Evolutionary conservation across 129 eudicot species (phyloP), one percentile per base, ranked within the genome.

Genomic region (Centrapalus pauciflorus): DNA sequence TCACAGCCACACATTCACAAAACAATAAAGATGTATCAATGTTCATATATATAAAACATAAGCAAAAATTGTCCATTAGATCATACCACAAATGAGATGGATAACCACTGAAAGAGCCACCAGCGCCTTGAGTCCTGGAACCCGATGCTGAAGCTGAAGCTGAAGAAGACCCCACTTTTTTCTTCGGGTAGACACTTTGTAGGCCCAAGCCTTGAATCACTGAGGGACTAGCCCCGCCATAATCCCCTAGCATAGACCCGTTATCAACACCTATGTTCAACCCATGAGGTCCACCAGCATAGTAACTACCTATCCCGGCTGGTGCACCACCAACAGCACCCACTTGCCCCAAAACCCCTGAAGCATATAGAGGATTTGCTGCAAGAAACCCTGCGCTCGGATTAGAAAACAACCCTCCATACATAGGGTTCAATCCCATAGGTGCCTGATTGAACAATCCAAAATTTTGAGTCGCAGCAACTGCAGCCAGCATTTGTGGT

Each of bases 211-310:
- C 83, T 30, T 66, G 82, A 48, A 69, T 30, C 61, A 46, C 28
- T 7, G 79, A 60, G 3, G 75, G 70, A 50, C 59, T 27, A 50
- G 83, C 49, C 45, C 70, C 76, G 4, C 81, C 64, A 64, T 62
- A 76, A 7, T 69, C 50, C 55, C 91, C 89, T 64, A 82, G 19
- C 67, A 59, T 33, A 1, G 81, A 45, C 28, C 29, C 76, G 66
- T 40, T 75, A 34, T 76, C 78, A 67, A 71, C 84, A 58, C 81
- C 76, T 41, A 73, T 55, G 45, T 71, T 70, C 60, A 79, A 34
- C 48, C 83, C 88, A 30, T 67, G 76, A 16, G 77, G 46, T 61
- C 76, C 74, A 80, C 86, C 81, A 25, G 76, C 85, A 81, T 82
- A 85, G 35, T 79, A 76, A 71, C 60, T 45, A 63, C 72, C 69